These are phyloP conservation scores for Kwoniella pini DNA, from an alignment of 768 basidiomycete species.

Conservation along the genomic window DNA sequence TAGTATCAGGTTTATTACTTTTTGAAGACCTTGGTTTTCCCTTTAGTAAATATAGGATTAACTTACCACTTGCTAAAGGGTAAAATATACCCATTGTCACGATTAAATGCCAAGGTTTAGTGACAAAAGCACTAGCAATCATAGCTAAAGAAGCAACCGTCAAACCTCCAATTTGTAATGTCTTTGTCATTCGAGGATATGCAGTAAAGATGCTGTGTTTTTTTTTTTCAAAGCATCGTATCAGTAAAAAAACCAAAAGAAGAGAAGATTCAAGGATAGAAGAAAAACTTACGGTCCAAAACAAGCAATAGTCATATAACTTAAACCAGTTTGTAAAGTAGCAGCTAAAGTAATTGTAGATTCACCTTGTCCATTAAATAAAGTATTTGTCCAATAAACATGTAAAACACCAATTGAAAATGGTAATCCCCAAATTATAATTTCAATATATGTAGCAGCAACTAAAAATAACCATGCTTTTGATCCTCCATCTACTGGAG, in stretches of 20 bases:
- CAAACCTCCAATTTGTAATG: slow-evolving; percentile 33
- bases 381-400: slow-evolving; percentile 41
- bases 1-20: neutral
- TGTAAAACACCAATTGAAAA: slow-evolving; percentile 49
- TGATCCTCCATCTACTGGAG: slow-evolving; percentile 35
- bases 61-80: slow-evolving; percentile 33
- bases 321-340: slow-evolving; percentile 44
- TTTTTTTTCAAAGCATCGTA: neutral
- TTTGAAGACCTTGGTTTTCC: too few relatives aligned
- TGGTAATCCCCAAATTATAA: slow-evolving; percentile 46
- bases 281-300: slow-evolving; percentile 43
- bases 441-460: slow-evolving; percentile 42
- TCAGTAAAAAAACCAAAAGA: slow-evolving; percentile 1
- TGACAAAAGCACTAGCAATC: slow-evolving; percentile 39
- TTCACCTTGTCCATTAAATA: slow-evolving; percentile 37
- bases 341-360: slow-evolving; percentile 42
- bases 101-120: slow-evolving; percentile 49
- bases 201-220: slow-evolving; percentile 27
- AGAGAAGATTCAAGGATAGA: neutral
- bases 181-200: slow-evolving; percentile 25
- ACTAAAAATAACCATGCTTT: slow-evolving; percentile 46
- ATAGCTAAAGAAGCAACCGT: slow-evolving; percentile 23
- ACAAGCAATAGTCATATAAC: slow-evolving; percentile 36
- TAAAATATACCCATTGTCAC: slow-evolving; percentile 44
- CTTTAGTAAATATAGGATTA: neutral